Percentiles rank a stretch among this genome's conserved stretches.
Evolutionary conservation across 2,329 filamentous ascomycete genomes (phyloP).

Genomic region (Sporothrix pseudoabietina): DNA sequence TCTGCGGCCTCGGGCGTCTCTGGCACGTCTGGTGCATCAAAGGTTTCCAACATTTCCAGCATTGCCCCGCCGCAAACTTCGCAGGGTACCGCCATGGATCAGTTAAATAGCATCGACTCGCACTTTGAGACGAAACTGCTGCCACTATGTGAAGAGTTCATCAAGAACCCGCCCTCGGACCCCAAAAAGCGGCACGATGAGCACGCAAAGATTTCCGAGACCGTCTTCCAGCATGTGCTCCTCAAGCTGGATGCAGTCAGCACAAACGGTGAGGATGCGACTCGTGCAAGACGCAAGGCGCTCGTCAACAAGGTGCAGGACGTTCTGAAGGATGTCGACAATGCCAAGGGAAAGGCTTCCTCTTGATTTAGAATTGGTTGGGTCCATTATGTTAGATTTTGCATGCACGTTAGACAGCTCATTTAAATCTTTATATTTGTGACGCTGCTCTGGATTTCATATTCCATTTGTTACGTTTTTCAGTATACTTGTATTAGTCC

Average conservation of each 20-base stretch:
- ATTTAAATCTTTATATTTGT: not conserved
- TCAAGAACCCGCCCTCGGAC: conserved; percentile 64
- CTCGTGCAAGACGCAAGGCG: conserved; percentile 67
- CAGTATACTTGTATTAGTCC: not conserved
- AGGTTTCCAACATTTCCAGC: conserved; percentile 32
- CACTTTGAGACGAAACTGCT: conserved; percentile 66
- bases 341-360: conserved; percentile 37
- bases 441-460: not conserved
- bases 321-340: conserved; percentile 66
- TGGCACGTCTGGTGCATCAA: conserved; percentile 38
- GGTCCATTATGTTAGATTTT: not conserved
- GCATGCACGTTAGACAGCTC: not conserved
- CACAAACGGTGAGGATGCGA: conserved; percentile 67
- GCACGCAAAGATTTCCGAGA: conserved; percentile 74
- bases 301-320: conserved; percentile 72
- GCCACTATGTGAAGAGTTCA: conserved; percentile 66
- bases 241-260: conserved; percentile 78
- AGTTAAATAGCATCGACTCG: conserved; percentile 65
- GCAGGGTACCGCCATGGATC: conserved; percentile 54
- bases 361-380: conserved; percentile 18
- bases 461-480: not conserved
- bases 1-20: conserved; percentile 40
- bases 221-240: conserved; percentile 72
- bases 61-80: conserved; percentile 42
- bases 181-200: conserved; percentile 70